Base-by-base conservation (phyloP, 1,139 yeast species). In the Lodderomyces parapsilosis region DNA sequence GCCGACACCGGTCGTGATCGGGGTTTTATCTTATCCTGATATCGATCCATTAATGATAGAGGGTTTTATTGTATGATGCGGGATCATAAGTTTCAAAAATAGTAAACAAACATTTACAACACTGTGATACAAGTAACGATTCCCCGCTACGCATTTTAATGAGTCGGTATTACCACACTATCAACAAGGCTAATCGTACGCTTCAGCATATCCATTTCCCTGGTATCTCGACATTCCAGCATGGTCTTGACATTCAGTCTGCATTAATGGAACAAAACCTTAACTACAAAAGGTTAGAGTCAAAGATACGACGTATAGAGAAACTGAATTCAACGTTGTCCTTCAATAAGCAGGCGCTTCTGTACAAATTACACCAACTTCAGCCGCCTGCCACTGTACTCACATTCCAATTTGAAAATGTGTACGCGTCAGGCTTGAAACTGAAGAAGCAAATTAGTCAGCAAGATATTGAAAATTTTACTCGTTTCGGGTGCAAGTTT, bases 361-460 rank as follows among this genome's bases (percentile, higher is more conserved):
- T 38, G 2, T 57, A 65, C 15, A 69, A 69, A 40, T 74, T 81
- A 13, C 49, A 76, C 22, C 63, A 68, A 7, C 71, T 79, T 74
- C 78, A 78, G 53, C 86, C 88, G 4, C 63, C 66, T 23, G 89
- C 91, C 0, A 74, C 82, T 0, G 59, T 89, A 2, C 65, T 90
- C 19, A 83, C 94, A 2, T 90, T 89, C 65, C 89, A 91, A 59
- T 88, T 90, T 62, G 72, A 81, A 15, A 88, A 91, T 7, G 88
- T 88, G 0, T 89, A 87, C 57, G 90, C 98, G 0, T 93, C 95
- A 15, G 98, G 98, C 1, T 81, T 90, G 53, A 76, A 96, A 50
- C 85, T 88, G 57, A 78, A 79, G 49, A 69, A 68, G 43, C 71
- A 72, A 36, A 65, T 78, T 1, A 60, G 36, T 30, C 33, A 33